Percentiles rank a stretch among this genome's conserved stretches.
Evolutionary conservation across 169 alveolate genomes (phyloP).

Genomic region (Eimeria falciformis): DNA sequence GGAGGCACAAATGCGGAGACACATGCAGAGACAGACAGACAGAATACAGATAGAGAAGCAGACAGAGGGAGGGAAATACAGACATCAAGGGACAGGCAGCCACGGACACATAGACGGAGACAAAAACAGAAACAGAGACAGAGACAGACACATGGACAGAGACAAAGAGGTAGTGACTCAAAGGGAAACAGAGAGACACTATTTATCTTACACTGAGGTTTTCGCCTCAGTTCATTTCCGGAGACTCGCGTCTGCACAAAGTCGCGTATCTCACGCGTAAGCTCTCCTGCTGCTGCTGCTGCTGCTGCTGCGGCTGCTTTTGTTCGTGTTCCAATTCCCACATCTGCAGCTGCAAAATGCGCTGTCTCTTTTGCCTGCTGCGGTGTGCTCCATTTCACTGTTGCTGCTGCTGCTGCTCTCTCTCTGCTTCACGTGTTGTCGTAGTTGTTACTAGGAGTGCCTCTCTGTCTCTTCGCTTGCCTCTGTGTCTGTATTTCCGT

Average conservation of each 20-base stretch:
- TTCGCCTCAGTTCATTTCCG: not conserved
- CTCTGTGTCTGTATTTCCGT: not conserved
- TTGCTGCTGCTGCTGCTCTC: too few species aligned
- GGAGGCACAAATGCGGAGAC: not conserved
- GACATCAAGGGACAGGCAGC: not conserved
- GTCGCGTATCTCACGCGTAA: not conserved
- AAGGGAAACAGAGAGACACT: not conserved
- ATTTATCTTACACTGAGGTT: not conserved
- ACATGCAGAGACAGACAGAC: slow-evolving; percentile 6
- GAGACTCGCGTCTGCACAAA: slow-evolving; percentile 35
- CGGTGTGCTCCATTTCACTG: too few species aligned
- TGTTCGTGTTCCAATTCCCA: too few species aligned
- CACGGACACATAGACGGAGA: not conserved
- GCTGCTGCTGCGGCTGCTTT: slow-evolving; percentile 31
- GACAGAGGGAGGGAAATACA: not conserved
- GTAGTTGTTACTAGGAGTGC: too few species aligned
- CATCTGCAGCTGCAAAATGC: too few species aligned
- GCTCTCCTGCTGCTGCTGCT: not conserved
- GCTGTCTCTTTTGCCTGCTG: too few species aligned
- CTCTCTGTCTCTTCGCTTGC: not conserved
- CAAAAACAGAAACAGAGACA: not conserved
- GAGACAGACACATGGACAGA: not conserved
- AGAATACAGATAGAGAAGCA: not conserved
- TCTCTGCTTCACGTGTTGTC: too few species aligned
- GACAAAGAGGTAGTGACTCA: not conserved